Evolutionary conservation across 2,329 filamentous ascomycete species (phyloP).

Genomic region (Fusarium sp.): DNA sequence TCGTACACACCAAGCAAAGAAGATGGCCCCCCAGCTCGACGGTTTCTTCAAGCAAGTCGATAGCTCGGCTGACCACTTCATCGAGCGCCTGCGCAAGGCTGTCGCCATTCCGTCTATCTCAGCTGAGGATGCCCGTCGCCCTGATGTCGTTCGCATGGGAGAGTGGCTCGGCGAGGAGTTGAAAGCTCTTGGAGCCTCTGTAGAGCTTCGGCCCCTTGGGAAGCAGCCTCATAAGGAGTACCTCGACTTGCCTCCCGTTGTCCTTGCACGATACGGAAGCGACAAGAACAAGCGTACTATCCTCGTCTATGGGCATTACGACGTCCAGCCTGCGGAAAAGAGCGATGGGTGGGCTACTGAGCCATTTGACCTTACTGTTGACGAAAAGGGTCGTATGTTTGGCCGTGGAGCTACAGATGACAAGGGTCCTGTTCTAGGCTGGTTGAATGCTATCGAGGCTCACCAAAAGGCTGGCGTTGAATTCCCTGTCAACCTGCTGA

Average conservation of each 20-base stretch:
- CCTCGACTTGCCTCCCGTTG: slow-evolving; percentile 90
- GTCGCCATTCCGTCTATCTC: slow-evolving; percentile 98
- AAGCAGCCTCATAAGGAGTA: slow-evolving; percentile 92
- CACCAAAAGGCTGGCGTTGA: slow-evolving; percentile 95
- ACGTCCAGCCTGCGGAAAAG: slow-evolving; percentile 93
- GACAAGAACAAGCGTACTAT: slow-evolving; percentile 95
- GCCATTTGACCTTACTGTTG: slow-evolving; percentile 88
- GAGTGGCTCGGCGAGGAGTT: slow-evolving; percentile 89
- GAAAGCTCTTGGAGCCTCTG: slow-evolving; percentile 82
- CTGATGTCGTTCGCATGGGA: slow-evolving; percentile 96
- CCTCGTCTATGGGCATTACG: slow-evolving; percentile 97
- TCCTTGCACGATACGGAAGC: slow-evolving; percentile 90
- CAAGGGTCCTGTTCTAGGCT: slow-evolving; percentile 96
- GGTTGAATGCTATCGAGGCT: slow-evolving; percentile 97
- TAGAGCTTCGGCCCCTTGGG: slow-evolving; percentile 86
- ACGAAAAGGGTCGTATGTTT: slow-evolving; percentile 94
- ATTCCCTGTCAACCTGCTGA: slow-evolving; percentile 96
- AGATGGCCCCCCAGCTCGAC: slow-evolving; percentile 92
- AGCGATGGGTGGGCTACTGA: slow-evolving; percentile 96
- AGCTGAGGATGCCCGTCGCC: slow-evolving; percentile 85
- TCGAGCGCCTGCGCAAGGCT: slow-evolving; percentile 88
- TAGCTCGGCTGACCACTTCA: slow-evolving; percentile 79
- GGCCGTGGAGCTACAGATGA: slow-evolving; percentile 96
- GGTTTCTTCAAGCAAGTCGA: slow-evolving; percentile 95
- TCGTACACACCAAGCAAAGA: slow-evolving; percentile 69